These are phyloP conservation scores for Starmerella vitae DNA, from an alignment of 805 yeast genomes.

Conservation along the genomic window DNA sequence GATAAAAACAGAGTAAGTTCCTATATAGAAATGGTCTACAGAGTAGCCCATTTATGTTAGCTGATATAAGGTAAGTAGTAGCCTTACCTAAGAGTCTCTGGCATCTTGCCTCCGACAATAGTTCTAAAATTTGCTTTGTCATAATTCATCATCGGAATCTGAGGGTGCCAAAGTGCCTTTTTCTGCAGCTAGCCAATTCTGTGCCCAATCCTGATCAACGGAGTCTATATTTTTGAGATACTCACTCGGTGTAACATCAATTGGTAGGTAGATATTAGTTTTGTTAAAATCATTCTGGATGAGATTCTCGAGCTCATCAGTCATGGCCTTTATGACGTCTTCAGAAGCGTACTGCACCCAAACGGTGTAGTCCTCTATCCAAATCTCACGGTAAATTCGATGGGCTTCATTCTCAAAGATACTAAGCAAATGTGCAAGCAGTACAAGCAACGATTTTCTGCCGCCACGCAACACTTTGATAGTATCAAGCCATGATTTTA, in stretches of 20 bases:
- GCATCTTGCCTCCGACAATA: too few relatives aligned
- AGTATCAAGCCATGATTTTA: constrained; percentile 63
- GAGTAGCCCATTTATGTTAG: too few relatives aligned
- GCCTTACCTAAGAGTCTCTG: too few relatives aligned
- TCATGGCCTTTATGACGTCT: constrained; percentile 12
- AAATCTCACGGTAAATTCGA: constrained; percentile 18
- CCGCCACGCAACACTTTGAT: constrained; percentile 55
- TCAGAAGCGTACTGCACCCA: constrained; percentile 22
- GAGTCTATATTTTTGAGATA: constrained; percentile 8
- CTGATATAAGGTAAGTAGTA: too few relatives aligned
- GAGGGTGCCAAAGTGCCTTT: too few relatives aligned
- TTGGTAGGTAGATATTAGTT: constrained; percentile 3
- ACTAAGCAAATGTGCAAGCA: constrained; percentile 50
- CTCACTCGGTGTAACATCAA: not conserved
- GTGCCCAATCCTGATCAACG: constrained; percentile 13
- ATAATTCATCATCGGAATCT: too few relatives aligned
- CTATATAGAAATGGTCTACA: too few relatives aligned
- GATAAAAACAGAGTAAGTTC: too few relatives aligned
- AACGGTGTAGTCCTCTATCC: constrained; percentile 21
- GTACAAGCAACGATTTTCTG: constrained; percentile 46
- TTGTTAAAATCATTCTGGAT: constrained; percentile 7
- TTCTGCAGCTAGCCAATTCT: too few relatives aligned
- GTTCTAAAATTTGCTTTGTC: not conserved
- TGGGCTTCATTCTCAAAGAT: constrained; percentile 40
- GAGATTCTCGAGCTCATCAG: constrained; percentile 16